Conservation (phyloP, 106 monocot species). For the Triglochin maritima region DNA sequence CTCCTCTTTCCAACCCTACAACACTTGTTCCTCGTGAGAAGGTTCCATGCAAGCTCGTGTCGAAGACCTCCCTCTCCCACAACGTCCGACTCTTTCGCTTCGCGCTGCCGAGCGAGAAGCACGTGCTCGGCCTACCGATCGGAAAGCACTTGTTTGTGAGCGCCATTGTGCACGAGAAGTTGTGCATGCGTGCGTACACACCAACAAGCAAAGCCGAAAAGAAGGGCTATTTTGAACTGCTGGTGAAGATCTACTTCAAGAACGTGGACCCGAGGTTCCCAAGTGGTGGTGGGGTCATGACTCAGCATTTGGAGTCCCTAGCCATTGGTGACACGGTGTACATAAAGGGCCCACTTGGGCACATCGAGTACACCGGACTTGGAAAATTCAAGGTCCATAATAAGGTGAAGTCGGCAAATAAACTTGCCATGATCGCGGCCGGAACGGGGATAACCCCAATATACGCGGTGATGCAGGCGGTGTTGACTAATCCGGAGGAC, state of each 20-base stretch:
- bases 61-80: slow-evolving; percentile 36
- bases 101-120: slow-evolving; percentile 42
- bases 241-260: slow-evolving; percentile 68
- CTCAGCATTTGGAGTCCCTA: slow-evolving; percentile 62
- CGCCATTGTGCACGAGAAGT: slow-evolving; percentile 48
- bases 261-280: slow-evolving; percentile 51
- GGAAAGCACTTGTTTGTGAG: slow-evolving; percentile 74
- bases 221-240: slow-evolving; percentile 60
- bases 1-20: background rate
- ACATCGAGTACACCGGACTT: slow-evolving; percentile 70
- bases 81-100: slow-evolving; percentile 72
- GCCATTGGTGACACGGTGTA: slow-evolving; percentile 34
- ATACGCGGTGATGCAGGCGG: slow-evolving; percentile 80
- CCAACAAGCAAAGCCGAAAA: slow-evolving; percentile 48
- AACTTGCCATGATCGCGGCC: slow-evolving; percentile 66
- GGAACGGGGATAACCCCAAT: slow-evolving; percentile 86
- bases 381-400: slow-evolving; percentile 55
- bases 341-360: slow-evolving; percentile 70
- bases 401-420: slow-evolving; percentile 32
- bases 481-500: slow-evolving; percentile 59
- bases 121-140: slow-evolving; percentile 52
- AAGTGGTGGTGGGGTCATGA: slow-evolving; percentile 60
- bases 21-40: slow-evolving; percentile 37
- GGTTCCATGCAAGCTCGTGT: slow-evolving; percentile 37
- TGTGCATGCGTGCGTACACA: slow-evolving; percentile 88